Base-by-base conservation (phyloP, 2,329 filamentous ascomycete species). In the Pseudogymnoascus sp. region DNA sequence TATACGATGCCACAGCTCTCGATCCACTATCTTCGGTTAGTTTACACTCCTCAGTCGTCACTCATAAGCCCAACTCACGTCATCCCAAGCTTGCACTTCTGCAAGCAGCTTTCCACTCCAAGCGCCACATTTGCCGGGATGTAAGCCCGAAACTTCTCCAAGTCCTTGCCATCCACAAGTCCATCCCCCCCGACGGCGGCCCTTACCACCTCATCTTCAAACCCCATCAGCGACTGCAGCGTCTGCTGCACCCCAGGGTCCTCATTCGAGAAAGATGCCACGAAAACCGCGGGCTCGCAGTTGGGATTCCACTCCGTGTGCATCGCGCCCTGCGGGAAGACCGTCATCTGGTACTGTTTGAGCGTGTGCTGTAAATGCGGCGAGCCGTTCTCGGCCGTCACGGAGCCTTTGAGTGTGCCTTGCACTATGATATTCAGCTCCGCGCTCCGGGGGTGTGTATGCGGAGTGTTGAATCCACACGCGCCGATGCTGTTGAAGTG, bases 241-340 rank as follows among this genome's bases (percentile, higher is more conserved):
- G 78, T 70, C 69, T 80, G 78, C 59, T 77, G 75, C 15, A 77
- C 74, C 50, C 81, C 80, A 35, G 78, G 78, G 68, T 83, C 81
- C 68, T 83, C 80, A 50, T 68, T 68, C 39, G 74, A 74, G 66
- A 82, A 82, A 35, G 74, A 71, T 6, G 81, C 80, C 29, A 82
- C 73, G 67, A 82, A 82, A 24, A 76, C 73, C 61, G 77, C 78
- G 37, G 76, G 71, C 41, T 76, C 73, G 71, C 82, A 84, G 65
- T 77, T 73, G 1, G 81, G 80, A 73, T 84, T 84, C 71, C 76
- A 82, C 68, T 83, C 79, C 5, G 77, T 79, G 71, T 85, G 82
- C 24, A 83, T 68, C 5, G 76, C 74, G 31, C 82, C 82, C 68
- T 79, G 77, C 66, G 78, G 80, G 72, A 84, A 83, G 57, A 79